Base-by-base conservation (phyloP, 768 basidiomycete genomes). In the Termitomyces sp. region DNA sequence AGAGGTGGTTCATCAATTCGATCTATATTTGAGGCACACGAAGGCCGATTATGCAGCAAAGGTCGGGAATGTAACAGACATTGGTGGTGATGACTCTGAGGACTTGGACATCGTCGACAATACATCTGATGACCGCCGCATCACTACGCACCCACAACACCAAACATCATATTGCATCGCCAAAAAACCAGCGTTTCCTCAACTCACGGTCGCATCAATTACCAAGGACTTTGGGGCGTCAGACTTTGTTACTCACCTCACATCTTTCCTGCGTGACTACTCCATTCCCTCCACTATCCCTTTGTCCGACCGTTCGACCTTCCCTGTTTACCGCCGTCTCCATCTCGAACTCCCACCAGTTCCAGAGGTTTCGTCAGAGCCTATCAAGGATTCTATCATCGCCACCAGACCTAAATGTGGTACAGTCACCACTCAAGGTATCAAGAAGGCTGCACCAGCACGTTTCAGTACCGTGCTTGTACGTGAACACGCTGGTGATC, bases 381-480 rank as follows among this genome's bases (percentile, higher is more conserved):
- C 13, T 1, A 16, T 47, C 12, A 37, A 46, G n/a, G 68, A 69
- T 54, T 59, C 47, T 1, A 39, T 71, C 26, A 46, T 60, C 1
- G 67, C 67, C 0, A 57, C 60, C 5, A 58, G 47, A 44, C 44
- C 45, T 0, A 27, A 50, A 8, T 53, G 56, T 3, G 47, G 27
- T 22, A 48, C 16, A 2, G 18, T 57, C 9, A 65, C 62, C 3
- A 22, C 24, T 1, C 48, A 53, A 3, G 66, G 68, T 1, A 59
- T 68, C 14, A 64, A 61, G 47, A 45, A 59, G 3, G 65, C 51
- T 22, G 51, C 50, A 16, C 47, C 63, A 1, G 63, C 55, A 12
- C 55, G 57, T 26, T 68, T 67, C 32, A 68, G 66, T 47, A 69
- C 66, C 0, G 64, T 68, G 2, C 57, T 71, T 13, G 66, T 67